Conservation (phyloP, 768 basidiomycete species). For the Termitomyces sp. region DNA sequence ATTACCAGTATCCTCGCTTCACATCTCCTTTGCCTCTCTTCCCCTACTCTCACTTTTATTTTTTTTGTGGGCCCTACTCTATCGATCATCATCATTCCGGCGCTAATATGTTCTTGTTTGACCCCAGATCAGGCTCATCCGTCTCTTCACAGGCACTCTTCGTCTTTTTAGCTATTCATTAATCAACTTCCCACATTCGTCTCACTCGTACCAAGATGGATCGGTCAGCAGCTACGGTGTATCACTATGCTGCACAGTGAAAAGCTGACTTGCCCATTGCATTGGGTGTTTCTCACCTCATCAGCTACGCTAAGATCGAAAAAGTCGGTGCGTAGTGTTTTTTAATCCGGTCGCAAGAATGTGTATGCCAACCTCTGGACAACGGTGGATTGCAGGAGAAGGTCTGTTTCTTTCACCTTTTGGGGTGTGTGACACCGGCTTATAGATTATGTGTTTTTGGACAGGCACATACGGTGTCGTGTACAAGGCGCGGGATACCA, state of each 20-base stretch:
- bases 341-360: constrained; percentile 2
- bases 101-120: neutral
- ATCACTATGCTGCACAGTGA: constrained; percentile 9
- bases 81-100: constrained; percentile 13
- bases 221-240: constrained; percentile 28
- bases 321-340: constrained; percentile 81
- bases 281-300: constrained; percentile 7
- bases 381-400: constrained; percentile 37
- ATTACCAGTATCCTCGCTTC: constrained; percentile 10
- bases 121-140: constrained; percentile 10
- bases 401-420: constrained; percentile 29
- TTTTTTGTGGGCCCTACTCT: constrained; percentile 11
- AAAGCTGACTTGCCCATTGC: constrained; percentile 13
- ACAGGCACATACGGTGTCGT: constrained; percentile 97
- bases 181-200: constrained; percentile 1
- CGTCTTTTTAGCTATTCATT: constrained; percentile 6
- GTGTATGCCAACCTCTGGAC: constrained; percentile 1
- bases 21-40: constrained; percentile 14
- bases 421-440: constrained; percentile 4
- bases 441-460: constrained; percentile 6
- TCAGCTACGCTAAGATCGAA: constrained; percentile 94
- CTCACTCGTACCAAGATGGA: constrained; percentile 30
- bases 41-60: constrained; percentile 13
- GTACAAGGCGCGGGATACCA: constrained; percentile 89
- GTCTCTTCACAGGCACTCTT: constrained; percentile 12